These are phyloP conservation scores for Anacardium occidentale DNA, from an alignment of 345 rosid genomes.

Conservation along the genomic window DNA sequence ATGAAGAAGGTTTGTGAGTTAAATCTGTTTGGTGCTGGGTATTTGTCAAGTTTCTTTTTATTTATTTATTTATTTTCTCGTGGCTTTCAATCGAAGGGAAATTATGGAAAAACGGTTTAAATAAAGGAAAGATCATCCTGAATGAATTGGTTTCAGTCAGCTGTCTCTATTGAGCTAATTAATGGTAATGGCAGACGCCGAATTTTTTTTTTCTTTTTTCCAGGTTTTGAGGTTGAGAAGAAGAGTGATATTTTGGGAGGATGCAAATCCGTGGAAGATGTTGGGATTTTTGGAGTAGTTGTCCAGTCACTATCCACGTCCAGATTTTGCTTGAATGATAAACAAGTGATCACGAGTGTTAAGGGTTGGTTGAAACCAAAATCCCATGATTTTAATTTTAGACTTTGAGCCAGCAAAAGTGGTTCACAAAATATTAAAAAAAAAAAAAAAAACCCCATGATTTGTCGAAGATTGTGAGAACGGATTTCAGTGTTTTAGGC, in stretches of 20 bases:
- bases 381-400: no score
- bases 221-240: not conserved
- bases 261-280: not conserved
- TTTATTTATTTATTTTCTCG: no score
- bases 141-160: not conserved
- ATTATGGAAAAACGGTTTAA: not conserved
- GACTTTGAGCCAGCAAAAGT: no score
- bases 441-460: no score
- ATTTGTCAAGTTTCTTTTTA: not conserved
- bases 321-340: not conserved
- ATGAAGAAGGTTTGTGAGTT: slow-evolving; percentile 9
- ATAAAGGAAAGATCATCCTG: not conserved
- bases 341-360: no score
- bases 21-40: slow-evolving; percentile 2
- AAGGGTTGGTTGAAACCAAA: not conserved
- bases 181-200: not conserved
- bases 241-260: not conserved
- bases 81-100: no score
- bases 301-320: slow-evolving; percentile 11
- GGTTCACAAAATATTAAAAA: no score
- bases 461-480: no score
- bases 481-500: no score
- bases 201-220: no score
- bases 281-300: slow-evolving; percentile 1
- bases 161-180: not conserved